Conservation (phyloP, 495 filamentous ascomycete genomes). For the Thozetella sp. region DNA sequence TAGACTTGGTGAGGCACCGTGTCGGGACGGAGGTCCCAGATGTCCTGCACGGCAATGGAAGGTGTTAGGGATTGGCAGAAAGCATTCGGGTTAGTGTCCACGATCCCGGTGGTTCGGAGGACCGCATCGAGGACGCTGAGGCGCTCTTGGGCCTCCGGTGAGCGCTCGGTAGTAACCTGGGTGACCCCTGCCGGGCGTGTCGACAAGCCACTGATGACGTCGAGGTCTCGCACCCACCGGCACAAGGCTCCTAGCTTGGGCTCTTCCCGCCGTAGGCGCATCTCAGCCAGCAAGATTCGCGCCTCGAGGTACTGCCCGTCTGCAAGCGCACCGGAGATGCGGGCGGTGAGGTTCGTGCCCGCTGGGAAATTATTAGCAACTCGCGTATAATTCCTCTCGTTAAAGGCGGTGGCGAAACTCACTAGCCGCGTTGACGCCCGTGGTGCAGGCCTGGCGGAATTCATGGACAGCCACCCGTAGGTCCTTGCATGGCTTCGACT, state of each 20-base stretch:
- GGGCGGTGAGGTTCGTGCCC: slow-evolving; percentile 38
- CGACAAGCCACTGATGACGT: slow-evolving; percentile 43
- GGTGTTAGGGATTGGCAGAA: background rate
- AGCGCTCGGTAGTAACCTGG: slow-evolving; percentile 7
- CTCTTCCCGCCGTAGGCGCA: slow-evolving; percentile 38
- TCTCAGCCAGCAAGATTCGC: slow-evolving; percentile 44
- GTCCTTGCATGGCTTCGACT: slow-evolving; percentile 45
- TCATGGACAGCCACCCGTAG: slow-evolving; percentile 45
- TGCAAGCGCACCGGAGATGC: slow-evolving; percentile 39
- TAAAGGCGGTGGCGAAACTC: background rate
- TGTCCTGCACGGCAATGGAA: slow-evolving; percentile 27
- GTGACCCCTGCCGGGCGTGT: slow-evolving; percentile 6
- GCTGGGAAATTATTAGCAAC: slow-evolving; percentile 8
- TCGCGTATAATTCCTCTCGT: background rate
- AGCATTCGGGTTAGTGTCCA: slow-evolving; percentile 26
- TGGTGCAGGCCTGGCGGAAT: slow-evolving; percentile 44
- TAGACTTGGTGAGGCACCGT: slow-evolving; percentile 22
- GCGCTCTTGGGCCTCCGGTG: slow-evolving; percentile 24
- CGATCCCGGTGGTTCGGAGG: slow-evolving; percentile 36
- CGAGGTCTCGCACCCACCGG: slow-evolving; percentile 51
- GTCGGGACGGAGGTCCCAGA: slow-evolving; percentile 32
- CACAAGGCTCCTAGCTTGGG: slow-evolving; percentile 48
- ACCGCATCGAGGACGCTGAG: slow-evolving; percentile 43
- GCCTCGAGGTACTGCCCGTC: slow-evolving; percentile 44
- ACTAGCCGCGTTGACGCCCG: slow-evolving; percentile 36